A percentile compares a stretch with the other conserved stretches of the same genome.
phyloP scores from a whole-genome alignment of 1,139 yeast species.

The Blastobotrys arbuscula region DNA sequence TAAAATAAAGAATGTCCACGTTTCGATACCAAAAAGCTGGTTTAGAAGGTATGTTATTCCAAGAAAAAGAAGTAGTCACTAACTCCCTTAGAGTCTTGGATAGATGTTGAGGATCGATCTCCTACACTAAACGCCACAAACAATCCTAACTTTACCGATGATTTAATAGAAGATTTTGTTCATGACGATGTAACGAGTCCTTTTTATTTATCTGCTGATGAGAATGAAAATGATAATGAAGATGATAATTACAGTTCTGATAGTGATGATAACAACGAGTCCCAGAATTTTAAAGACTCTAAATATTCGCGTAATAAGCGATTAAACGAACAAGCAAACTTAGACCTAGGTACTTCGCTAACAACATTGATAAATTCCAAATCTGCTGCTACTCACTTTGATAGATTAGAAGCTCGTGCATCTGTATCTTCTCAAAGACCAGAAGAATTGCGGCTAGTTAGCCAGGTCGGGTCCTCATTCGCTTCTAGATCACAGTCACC shows the following conservation, averaged over 20 bases:
- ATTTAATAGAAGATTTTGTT: neutral
- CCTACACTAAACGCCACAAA: constrained; percentile 1
- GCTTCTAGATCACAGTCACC: neutral
- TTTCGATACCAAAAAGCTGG: neutral
- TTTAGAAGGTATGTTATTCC: constrained; percentile 6
- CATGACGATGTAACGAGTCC: neutral
- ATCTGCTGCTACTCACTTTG: neutral
- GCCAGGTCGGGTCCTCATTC: neutral
- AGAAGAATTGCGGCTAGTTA: neutral
- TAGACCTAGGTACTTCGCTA: constrained; percentile 21
- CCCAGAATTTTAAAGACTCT: neutral
- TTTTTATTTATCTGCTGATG: constrained; percentile 8
- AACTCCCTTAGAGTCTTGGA: constrained; percentile 20
- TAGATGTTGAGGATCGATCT: constrained; percentile 12
- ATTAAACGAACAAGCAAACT: constrained; percentile 10
- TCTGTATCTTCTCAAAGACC: neutral
- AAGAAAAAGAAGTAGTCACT: neutral
- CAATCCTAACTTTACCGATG: constrained; percentile 7
- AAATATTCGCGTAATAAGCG: neutral
- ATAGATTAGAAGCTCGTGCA: neutral
- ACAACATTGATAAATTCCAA: constrained; percentile 17
- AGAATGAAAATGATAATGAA: constrained; percentile 1
- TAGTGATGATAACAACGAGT: neutral
- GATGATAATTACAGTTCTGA: constrained; percentile 1
- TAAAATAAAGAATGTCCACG: too few relatives aligned